A percentile compares a stretch with the other conserved stretches of the same genome.
Evolutionary conservation across 2,329 filamentous ascomycete species (phyloP).

Genomic region (Alternaria burnsii): DNA sequence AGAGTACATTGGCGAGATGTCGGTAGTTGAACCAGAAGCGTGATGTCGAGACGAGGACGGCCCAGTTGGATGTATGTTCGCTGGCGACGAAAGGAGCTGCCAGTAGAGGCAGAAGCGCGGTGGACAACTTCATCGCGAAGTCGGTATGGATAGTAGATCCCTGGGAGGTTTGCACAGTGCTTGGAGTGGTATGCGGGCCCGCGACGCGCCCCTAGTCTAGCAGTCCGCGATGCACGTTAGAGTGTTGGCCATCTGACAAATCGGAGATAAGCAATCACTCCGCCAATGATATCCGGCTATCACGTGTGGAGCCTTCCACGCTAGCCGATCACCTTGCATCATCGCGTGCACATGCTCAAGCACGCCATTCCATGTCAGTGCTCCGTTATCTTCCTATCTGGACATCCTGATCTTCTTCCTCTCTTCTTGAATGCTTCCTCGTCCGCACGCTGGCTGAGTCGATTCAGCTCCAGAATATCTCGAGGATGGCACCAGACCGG

Average conservation of each 20-base stretch:
- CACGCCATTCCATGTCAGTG: conserved; percentile 29
- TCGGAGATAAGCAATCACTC: conserved; percentile 37
- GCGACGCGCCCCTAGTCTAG: conserved; percentile 12
- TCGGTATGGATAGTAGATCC: not conserved
- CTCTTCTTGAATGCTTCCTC: conserved; percentile 3
- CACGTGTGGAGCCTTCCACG: conserved; percentile 22
- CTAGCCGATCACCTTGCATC: conserved; percentile 28
- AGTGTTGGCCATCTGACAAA: conserved; percentile 39
- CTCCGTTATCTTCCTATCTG: conserved; percentile 17
- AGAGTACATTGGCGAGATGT: conserved; percentile 96
- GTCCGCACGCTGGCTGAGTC: conserved; percentile 28
- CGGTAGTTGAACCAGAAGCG: conserved; percentile 99
- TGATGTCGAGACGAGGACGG: conserved; percentile 96
- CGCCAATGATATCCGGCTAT: conserved; percentile 6
- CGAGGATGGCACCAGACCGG: conserved; percentile 48
- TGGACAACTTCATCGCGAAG: conserved; percentile 36
- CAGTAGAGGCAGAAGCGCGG: conserved; percentile 38
- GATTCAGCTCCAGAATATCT: conserved; percentile 30
- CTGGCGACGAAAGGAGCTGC: conserved; percentile 58
- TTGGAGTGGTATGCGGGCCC: not conserved
- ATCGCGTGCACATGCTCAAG: conserved; percentile 27
- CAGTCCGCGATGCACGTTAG: conserved; percentile 30
- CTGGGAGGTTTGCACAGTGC: not conserved
- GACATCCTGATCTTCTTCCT: not conserved
- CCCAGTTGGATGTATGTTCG: conserved; percentile 98